phyloP scores from a whole-genome alignment of 208 protist genomes.

The Tritrichomonas foetus region DNA sequence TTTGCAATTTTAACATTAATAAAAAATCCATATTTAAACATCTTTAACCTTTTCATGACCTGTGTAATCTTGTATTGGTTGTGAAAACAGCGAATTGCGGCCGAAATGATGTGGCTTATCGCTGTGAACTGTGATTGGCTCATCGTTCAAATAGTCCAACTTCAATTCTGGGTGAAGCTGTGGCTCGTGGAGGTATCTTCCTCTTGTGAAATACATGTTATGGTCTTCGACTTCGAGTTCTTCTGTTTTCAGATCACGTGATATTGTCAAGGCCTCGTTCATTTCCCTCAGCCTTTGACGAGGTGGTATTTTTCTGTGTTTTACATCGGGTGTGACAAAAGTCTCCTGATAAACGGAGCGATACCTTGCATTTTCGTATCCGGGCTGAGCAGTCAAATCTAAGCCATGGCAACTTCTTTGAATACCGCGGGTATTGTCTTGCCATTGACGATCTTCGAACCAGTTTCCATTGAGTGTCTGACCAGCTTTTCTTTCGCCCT shows the following conservation, averaged over 20 bases:
- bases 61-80: not conserved
- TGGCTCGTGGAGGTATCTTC: not conserved
- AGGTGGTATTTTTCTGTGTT: not conserved
- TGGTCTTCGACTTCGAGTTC: not conserved
- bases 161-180: too few species aligned
- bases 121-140: not conserved
- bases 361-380: too few species aligned
- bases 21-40: too few species aligned
- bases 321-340: not conserved
- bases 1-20: too few species aligned
- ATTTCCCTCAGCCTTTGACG: not conserved
- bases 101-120: not conserved
- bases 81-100: not conserved
- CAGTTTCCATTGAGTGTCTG: not conserved
- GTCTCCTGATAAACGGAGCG: too few species aligned
- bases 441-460: not conserved
- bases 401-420: too few species aligned
- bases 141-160: not conserved
- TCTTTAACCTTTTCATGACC: too few species aligned
- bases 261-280: not conserved
- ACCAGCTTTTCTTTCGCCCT: too few species aligned
- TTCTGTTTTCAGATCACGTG: not conserved
- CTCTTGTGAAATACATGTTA: not conserved
- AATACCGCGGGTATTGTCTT: not conserved
- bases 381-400: too few species aligned